Evolutionary conservation across 108 stramenopile genomes (phyloP).

Genomic region (Mayamaea pseudoterrestris): DNA sequence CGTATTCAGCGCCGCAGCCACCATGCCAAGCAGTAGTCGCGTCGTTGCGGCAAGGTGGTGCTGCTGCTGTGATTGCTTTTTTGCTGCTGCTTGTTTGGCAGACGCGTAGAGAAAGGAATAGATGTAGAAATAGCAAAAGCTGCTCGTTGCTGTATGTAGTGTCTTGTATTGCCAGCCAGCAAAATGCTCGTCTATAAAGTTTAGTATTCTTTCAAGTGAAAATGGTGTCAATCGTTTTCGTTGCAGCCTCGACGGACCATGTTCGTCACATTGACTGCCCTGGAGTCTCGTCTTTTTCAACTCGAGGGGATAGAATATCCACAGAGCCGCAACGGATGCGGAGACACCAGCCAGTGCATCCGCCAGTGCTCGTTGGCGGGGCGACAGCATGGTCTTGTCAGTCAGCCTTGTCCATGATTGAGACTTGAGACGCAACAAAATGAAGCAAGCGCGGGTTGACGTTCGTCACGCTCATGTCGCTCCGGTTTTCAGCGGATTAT

Average conservation of each 20-base stretch:
- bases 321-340: slow-evolving; percentile 71
- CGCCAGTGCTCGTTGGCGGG: slow-evolving; percentile 65
- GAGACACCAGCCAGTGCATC: slow-evolving; percentile 76
- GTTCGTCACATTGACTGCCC: slow-evolving; percentile 25
- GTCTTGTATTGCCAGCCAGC: slow-evolving; percentile 65
- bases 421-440: no score
- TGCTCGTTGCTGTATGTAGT: slow-evolving; percentile 65
- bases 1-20: slow-evolving; percentile 80
- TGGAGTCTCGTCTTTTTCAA: slow-evolving; percentile 71
- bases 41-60: slow-evolving; percentile 18
- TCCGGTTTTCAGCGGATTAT: no score
- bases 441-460: no score
- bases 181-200: slow-evolving; percentile 20
- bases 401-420: no score
- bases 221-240: no score
- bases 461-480: no score
- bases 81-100: slow-evolving; percentile 16
- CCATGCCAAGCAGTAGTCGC: slow-evolving; percentile 69
- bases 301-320: slow-evolving; percentile 85
- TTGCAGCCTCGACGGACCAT: no score
- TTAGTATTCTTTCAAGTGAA: not conserved
- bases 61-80: not conserved
- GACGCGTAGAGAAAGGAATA: slow-evolving; percentile 53
- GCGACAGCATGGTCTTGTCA: no score
- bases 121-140: slow-evolving; percentile 82